phyloP scores from a whole-genome alignment of 352 stramenopile species.

The Aphanomyces stellatus region DNA sequence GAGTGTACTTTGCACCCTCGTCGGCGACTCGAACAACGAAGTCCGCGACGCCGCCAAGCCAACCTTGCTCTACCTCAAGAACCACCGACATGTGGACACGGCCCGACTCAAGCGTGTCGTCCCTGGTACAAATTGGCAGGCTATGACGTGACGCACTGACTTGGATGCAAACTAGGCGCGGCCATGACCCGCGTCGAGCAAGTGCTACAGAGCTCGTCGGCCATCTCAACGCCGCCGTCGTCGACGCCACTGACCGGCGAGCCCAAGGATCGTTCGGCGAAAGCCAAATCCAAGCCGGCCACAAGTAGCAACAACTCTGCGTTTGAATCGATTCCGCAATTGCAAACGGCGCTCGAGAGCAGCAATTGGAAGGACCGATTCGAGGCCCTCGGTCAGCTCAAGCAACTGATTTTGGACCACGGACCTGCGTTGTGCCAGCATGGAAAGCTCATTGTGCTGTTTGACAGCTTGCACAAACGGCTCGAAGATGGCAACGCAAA shows the following conservation, averaged over 20 bases:
- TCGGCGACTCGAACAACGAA: slow-evolving; percentile 71
- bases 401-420: slow-evolving; percentile 29
- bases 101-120: slow-evolving; percentile 26
- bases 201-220: slow-evolving; percentile 28
- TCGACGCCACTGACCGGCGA: no score
- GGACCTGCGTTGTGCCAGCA: slow-evolving; percentile 27
- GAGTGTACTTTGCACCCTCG: slow-evolving; percentile 41
- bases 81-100: slow-evolving; percentile 30
- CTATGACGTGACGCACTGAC: no score
- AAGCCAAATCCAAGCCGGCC: neutral
- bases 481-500: slow-evolving; percentile 73
- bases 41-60: slow-evolving; percentile 62
- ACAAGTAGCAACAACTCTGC: slow-evolving; percentile 23
- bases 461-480: slow-evolving; percentile 58
- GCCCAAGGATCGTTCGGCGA: no score
- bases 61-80: slow-evolving; percentile 39
- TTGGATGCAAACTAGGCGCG: slow-evolving; percentile 53
- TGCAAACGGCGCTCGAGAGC: slow-evolving; percentile 48
- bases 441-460: slow-evolving; percentile 45
- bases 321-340: slow-evolving; percentile 27
- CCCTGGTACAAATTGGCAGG: neutral
- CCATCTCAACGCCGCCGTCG: no score
- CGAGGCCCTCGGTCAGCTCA: slow-evolving; percentile 40
- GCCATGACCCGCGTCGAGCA: slow-evolving; percentile 40
- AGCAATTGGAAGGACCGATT: slow-evolving; percentile 76